Conservation (phyloP, 257 asterid species). For the Penstemon davidsonii region DNA sequence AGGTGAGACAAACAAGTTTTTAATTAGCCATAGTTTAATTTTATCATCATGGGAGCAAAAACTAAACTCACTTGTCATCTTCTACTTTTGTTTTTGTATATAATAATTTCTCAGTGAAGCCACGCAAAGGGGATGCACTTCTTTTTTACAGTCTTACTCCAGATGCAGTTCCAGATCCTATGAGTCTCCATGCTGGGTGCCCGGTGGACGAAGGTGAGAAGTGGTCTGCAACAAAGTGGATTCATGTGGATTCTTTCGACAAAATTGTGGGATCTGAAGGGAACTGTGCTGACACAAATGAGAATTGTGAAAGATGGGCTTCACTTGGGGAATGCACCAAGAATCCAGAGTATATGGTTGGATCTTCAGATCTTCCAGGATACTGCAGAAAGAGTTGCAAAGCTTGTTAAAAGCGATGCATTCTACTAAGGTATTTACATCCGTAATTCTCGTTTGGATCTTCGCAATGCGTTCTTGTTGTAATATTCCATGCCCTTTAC, state of each 20-base stretch:
- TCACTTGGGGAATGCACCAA: constrained; percentile 93
- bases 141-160: constrained; percentile 82
- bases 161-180: constrained; percentile 69
- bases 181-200: constrained; percentile 93
- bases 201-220: constrained; percentile 94
- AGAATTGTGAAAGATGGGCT: constrained; percentile 84
- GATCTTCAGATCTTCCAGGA: constrained; percentile 75
- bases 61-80: constrained; percentile 12
- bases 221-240: constrained; percentile 99
- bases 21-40: constrained; percentile 8
- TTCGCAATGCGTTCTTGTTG: too few relatives aligned
- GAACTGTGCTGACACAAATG: constrained; percentile 53
- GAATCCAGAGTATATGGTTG: constrained; percentile 88
- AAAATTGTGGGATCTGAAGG: constrained; percentile 49
- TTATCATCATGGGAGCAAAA: neutral
- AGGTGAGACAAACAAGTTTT: constrained; percentile 47
- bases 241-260: constrained; percentile 84
- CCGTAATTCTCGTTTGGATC: neutral
- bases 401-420: constrained; percentile 41
- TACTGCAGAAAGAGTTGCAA: constrained; percentile 94
- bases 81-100: neutral
- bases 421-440: neutral
- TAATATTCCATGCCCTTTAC: too few relatives aligned
- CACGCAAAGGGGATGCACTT: constrained; percentile 93
- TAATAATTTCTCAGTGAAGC: constrained; percentile 56